Evolutionary conservation across 495 filamentous ascomycete genomes (phyloP).

Genomic region (Physcia stellaris): DNA sequence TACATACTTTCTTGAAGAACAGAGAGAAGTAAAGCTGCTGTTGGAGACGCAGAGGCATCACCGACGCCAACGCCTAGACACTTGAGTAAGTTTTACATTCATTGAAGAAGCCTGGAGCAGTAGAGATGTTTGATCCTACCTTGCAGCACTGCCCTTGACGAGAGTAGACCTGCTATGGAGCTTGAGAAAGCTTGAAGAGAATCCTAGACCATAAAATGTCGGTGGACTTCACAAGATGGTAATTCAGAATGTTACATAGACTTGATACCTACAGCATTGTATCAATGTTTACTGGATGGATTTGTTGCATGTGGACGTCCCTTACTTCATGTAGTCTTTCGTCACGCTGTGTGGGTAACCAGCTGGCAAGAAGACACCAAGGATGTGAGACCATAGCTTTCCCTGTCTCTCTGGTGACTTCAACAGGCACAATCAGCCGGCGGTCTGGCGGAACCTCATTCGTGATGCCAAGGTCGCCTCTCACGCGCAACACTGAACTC

Average conservation of each 20-base stretch:
- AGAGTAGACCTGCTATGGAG: constrained; percentile 78
- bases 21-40: constrained; percentile 72
- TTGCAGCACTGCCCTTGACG: constrained; percentile 80
- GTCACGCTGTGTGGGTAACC: constrained; percentile 89
- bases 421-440: background rate
- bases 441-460: too few relatives aligned
- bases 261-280: constrained; percentile 46
- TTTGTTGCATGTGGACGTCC: too few relatives aligned
- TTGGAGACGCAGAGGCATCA: constrained; percentile 71
- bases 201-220: constrained; percentile 57
- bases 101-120: too few relatives aligned
- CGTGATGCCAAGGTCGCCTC: too few relatives aligned
- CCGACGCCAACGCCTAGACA: constrained; percentile 71
- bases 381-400: constrained; percentile 25
- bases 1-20: constrained; percentile 74
- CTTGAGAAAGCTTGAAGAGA: constrained; percentile 93
- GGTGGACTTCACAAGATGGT: too few relatives aligned
- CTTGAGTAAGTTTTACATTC: too few relatives aligned
- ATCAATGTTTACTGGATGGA: too few relatives aligned
- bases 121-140: constrained; percentile 32
- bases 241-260: too few relatives aligned
- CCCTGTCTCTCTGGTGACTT: constrained; percentile 11
- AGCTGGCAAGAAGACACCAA: constrained; percentile 77
- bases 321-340: constrained; percentile 71
- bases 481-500: too few relatives aligned